These are phyloP conservation scores for Rosa lucieae DNA, from an alignment of 306 rosid genomes.

Conservation along the genomic window DNA sequence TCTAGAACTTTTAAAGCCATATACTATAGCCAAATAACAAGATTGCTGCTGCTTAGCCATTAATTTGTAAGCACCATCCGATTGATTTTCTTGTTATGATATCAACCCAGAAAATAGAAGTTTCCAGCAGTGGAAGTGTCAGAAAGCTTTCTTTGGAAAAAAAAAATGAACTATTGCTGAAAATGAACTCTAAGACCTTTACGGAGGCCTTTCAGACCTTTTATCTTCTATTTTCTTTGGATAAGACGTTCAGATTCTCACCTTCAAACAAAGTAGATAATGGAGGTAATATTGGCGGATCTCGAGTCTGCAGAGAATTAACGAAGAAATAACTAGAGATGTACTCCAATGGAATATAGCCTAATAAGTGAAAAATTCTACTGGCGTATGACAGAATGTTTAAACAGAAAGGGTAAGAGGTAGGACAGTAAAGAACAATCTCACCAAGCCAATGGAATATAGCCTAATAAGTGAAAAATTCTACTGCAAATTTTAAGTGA, in stretches of 20 bases:
- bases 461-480: not conserved
- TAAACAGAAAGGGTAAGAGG: not conserved
- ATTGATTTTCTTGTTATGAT: not conserved
- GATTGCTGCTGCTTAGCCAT: not conserved
- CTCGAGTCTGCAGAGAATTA: conserved; percentile 15
- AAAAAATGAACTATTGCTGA: not conserved
- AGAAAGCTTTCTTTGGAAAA: not conserved
- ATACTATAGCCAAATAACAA: not conserved
- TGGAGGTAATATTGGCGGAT: conserved; percentile 18
- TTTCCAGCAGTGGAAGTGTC: not conserved
- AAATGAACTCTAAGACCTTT: not conserved
- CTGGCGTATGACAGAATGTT: not conserved
- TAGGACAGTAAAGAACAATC: not conserved
- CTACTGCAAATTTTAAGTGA: not conserved
- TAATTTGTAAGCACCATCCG: not conserved
- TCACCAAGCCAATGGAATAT: not conserved
- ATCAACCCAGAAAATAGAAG: not conserved
- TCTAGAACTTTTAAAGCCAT: not conserved
- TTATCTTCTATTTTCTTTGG: not conserved
- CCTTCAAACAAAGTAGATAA: conserved; percentile 20
- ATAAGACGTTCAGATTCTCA: not conserved
- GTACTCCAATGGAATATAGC: not conserved
- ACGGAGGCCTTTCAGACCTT: not conserved
- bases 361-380: too few relatives aligned
- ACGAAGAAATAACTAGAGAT: not conserved